phyloP scores from a whole-genome alignment of 176 grass and related monocot genomes.

The Urochloa ruziziensis region DNA sequence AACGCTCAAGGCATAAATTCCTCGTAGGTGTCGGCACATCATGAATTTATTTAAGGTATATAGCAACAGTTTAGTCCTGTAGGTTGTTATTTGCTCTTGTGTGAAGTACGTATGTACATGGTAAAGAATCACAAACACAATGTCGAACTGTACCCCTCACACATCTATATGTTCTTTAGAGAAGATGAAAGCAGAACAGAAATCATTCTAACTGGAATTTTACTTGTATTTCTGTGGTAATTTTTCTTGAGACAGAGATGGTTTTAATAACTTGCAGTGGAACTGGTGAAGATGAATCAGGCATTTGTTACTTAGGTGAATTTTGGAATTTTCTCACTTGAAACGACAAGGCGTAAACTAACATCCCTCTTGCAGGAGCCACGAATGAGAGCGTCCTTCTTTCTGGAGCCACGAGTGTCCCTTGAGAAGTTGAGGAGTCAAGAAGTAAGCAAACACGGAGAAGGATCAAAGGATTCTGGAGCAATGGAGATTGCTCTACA shows the following conservation, averaged over 20 bases:
- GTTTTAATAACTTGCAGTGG: no score
- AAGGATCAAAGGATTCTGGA: conserved; percentile 42
- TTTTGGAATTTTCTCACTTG: not conserved
- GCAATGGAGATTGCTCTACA: conserved; percentile 40
- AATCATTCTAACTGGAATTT: not conserved
- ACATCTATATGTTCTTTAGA: not conserved
- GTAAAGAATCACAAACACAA: conserved; percentile 23
- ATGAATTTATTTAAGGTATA: conserved; percentile 14
- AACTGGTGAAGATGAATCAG: no score
- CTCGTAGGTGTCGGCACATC: conserved; percentile 26
- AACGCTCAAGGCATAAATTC: conserved; percentile 23
- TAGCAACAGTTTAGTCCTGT: conserved; percentile 13
- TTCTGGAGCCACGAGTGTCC: conserved; percentile 17
- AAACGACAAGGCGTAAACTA: conserved; percentile 14
- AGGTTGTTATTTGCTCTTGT: conserved; percentile 25
- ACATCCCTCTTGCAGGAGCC: conserved; percentile 12
- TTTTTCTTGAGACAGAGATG: no score
- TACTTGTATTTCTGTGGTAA: not conserved
- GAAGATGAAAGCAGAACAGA: not conserved
- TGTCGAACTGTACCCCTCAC: conserved; percentile 7
- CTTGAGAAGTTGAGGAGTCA: conserved; percentile 38
- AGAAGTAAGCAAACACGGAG: not conserved
- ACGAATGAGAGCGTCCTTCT: not conserved
- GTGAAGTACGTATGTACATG: conserved; percentile 34
- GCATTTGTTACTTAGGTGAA: no score